These are phyloP conservation scores for Microbotryum lychnidis-dioicae DNA, from an alignment of 1,284 basidiomycete species.

Conservation along the genomic window DNA sequence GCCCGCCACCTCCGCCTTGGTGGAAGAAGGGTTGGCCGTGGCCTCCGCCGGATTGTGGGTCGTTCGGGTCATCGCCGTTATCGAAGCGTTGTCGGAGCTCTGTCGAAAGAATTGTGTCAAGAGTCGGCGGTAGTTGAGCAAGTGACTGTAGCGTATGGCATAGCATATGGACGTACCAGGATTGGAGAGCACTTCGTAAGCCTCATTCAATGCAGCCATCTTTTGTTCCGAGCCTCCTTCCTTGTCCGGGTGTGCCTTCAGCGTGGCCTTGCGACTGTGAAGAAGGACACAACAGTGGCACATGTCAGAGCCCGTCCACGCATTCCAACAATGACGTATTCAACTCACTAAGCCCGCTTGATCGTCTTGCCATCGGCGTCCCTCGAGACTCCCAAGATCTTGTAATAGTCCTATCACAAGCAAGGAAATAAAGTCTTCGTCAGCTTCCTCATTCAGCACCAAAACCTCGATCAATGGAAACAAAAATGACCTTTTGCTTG, in stretches of 20 bases:
- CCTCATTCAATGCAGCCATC: constrained; percentile 93
- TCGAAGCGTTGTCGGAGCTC: constrained; percentile 83
- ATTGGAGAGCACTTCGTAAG: constrained; percentile 82
- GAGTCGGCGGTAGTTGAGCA: not conserved
- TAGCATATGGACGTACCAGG: constrained; percentile 48
- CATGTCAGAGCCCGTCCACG: not conserved
- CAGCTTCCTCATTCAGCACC: not conserved
- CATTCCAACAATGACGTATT: constrained; percentile 32
- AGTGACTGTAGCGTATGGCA: not conserved
- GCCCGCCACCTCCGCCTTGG: constrained; percentile 17
- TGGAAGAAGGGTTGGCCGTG: constrained; percentile 45
- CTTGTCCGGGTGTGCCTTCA: constrained; percentile 89
- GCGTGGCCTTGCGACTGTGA: constrained; percentile 68
- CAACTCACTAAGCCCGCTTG: constrained; percentile 77
- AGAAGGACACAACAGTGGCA: constrained; percentile 1
- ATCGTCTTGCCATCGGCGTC: constrained; percentile 79
- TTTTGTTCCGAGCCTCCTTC: constrained; percentile 78
- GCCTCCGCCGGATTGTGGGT: constrained; percentile 47
- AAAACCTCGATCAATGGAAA: not conserved
- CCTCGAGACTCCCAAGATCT: constrained; percentile 67
- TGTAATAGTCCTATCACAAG: constrained; percentile 38
- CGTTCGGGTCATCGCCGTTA: constrained; percentile 93
- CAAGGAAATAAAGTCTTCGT: not conserved
- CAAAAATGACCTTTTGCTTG: constrained; percentile 59
- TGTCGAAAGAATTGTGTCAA: constrained; percentile 28